Base-by-base conservation (phyloP, 768 basidiomycete genomes). In the Artomyces pyxidatus region DNA sequence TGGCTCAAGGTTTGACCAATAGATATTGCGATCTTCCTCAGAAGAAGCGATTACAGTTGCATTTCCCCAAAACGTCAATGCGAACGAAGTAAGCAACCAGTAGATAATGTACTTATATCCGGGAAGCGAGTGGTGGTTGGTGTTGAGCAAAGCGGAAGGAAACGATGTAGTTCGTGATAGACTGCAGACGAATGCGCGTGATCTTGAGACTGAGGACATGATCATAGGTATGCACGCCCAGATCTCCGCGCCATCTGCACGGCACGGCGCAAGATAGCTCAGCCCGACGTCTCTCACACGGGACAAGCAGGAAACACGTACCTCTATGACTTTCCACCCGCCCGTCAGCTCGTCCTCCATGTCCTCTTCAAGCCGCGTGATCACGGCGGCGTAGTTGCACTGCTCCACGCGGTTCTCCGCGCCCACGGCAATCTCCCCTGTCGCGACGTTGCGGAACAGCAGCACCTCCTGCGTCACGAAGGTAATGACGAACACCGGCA, bases 281-380 rank as follows among this genome's bases (percentile, higher is more conserved):
- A n/a, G n/a, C n/a, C 11, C 27, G 22, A 14, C 19, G 17, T 23
- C 4, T 10, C 11, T 28, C n/a, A 41, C 25, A 17, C 17, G n/a
- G 5, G 3, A 37, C 37, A n/a, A 14, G 10, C 22, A 29, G 37
- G n/a, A 22, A 25, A 35, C 14, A 68, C 78, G 44, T 62, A 93
- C 92, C 83, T 98, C 95, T 23, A 97, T 77, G 45, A 98, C 80
- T 68, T 97, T 98, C 95, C 96, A 99, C 11, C 96, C 96, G 37
- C 90, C 93, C 0, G 96, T 99, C 39, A 96, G 73, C 64, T 93
- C 89, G 63, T 98, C 88, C 25, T 81, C 82, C 53, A 97, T 70
- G 62, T 97, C 91, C 58, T 85, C 85, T 61, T 89, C 84, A 26
- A 91, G 69, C 23, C 94, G 80, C 16, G 94, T 97, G 51, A 99